Evolutionary conservation across 495 filamentous ascomycete species (phyloP).

Genomic region (Pyronema omphalodes): DNA sequence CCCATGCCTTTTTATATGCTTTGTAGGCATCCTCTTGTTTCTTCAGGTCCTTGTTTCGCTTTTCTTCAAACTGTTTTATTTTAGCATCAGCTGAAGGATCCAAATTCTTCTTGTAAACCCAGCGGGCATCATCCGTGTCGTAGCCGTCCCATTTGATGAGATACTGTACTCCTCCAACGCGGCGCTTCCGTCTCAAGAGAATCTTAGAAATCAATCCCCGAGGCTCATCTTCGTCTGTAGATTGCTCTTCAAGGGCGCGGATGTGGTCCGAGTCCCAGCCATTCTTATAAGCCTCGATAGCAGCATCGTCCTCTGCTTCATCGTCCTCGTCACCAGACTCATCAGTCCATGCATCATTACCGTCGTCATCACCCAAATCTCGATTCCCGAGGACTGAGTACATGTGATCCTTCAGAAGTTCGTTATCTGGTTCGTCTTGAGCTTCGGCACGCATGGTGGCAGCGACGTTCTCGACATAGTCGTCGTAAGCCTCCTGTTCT

Average conservation of each 20-base stretch:
- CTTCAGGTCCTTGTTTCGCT: background rate
- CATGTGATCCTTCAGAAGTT: background rate
- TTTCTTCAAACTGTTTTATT: constrained; percentile 29
- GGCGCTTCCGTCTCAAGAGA: constrained; percentile 28
- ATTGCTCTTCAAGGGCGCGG: constrained; percentile 31
- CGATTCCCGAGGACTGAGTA: constrained; percentile 7
- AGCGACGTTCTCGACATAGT: constrained; percentile 59
- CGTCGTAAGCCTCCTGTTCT: constrained; percentile 38
- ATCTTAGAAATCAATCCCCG: constrained; percentile 25
- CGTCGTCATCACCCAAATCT: constrained; percentile 33
- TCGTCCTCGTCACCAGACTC: constrained; percentile 5
- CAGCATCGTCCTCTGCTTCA: background rate
- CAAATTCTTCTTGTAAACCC: constrained; percentile 29
- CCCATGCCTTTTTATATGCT: constrained; percentile 25
- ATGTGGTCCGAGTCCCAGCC: constrained; percentile 29
- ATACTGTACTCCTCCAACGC: constrained; percentile 30
- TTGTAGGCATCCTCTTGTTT: constrained; percentile 9
- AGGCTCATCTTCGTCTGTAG: constrained; percentile 26
- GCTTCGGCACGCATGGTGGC: constrained; percentile 12
- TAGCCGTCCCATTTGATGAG: constrained; percentile 32
- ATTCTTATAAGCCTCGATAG: constrained; percentile 5
- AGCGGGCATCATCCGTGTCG: constrained; percentile 31
- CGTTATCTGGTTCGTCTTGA: constrained; percentile 1
- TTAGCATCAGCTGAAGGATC: constrained; percentile 18
- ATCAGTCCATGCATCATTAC: background rate